These are phyloP conservation scores for Colletotrichum godetiae DNA, from an alignment of 2,329 filamentous ascomycete species.

Conservation along the genomic window DNA sequence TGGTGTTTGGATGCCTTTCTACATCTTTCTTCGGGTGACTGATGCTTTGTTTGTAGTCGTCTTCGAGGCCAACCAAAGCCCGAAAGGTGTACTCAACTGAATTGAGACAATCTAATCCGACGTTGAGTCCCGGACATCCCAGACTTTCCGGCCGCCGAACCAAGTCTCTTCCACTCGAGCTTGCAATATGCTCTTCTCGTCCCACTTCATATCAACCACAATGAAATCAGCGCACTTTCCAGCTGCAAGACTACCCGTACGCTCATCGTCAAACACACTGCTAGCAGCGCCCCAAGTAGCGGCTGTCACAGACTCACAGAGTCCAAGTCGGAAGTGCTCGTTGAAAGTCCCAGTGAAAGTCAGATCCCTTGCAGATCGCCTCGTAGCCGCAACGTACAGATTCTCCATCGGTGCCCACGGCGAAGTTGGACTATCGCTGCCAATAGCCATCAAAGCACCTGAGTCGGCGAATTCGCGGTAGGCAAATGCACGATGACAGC, in stretches of 20 bases:
- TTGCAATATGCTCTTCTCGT: constrained; percentile 56
- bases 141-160: constrained; percentile 60
- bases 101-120: no score
- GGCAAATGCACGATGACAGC: constrained; percentile 70
- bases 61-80: no score
- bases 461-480: constrained; percentile 70
- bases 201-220: constrained; percentile 61
- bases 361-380: constrained; percentile 64
- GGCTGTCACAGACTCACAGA: constrained; percentile 65
- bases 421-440: constrained; percentile 70
- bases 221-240: constrained; percentile 70
- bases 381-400: constrained; percentile 68
- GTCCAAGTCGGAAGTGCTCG: constrained; percentile 61
- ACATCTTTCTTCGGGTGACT: neutral
- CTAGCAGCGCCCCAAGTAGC: constrained; percentile 67
- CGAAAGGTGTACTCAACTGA: no score
- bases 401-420: constrained; percentile 66
- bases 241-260: constrained; percentile 62
- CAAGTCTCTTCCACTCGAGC: constrained; percentile 64
- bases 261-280: constrained; percentile 66
- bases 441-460: constrained; percentile 66
- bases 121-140: neutral
- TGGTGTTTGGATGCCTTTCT: neutral
- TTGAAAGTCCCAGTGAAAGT: constrained; percentile 57
- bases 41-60: no score